Conservation (phyloP, 352 stramenopile species). For the Blastocystis sp. region DNA sequence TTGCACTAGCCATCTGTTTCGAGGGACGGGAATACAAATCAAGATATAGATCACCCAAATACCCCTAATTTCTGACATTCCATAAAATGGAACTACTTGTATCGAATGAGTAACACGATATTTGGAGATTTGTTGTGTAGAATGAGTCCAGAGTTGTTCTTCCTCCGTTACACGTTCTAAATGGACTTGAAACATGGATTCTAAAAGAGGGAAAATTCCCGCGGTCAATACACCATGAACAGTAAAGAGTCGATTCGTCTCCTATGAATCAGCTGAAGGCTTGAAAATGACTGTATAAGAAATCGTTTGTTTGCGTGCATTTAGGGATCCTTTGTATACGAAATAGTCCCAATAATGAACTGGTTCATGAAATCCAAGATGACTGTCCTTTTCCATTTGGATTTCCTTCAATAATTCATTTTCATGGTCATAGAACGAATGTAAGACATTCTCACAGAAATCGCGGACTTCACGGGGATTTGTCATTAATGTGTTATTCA, state of each 20-base stretch:
- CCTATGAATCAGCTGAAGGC: not conserved
- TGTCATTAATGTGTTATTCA: slow-evolving; percentile 6
- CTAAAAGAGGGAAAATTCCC: not conserved
- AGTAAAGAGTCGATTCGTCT: not conserved
- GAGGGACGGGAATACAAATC: slow-evolving; percentile 3
- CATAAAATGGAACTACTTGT: not conserved
- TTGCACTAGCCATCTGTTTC: slow-evolving; percentile 12
- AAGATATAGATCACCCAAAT: slow-evolving; percentile 39
- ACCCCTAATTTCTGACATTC: not conserved
- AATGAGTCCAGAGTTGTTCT: not conserved
- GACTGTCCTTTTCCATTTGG: not conserved
- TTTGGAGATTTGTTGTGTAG: not conserved
- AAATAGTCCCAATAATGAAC: slow-evolving; percentile 26
- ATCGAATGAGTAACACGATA: not conserved
- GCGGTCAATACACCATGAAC: not conserved
- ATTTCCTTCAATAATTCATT: not conserved
- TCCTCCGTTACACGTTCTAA: not conserved
- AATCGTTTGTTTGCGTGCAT: not conserved
- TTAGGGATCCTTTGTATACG: slow-evolving; percentile 3
- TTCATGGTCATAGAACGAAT: not conserved
- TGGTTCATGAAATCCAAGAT: not conserved
- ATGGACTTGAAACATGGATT: slow-evolving; percentile 6
- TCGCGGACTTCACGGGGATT: not conserved
- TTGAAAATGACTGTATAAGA: not conserved
- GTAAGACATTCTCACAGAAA: not conserved